Conservation (phyloP, 2,329 filamentous ascomycete genomes). For the Botryotinia convoluta region DNA sequence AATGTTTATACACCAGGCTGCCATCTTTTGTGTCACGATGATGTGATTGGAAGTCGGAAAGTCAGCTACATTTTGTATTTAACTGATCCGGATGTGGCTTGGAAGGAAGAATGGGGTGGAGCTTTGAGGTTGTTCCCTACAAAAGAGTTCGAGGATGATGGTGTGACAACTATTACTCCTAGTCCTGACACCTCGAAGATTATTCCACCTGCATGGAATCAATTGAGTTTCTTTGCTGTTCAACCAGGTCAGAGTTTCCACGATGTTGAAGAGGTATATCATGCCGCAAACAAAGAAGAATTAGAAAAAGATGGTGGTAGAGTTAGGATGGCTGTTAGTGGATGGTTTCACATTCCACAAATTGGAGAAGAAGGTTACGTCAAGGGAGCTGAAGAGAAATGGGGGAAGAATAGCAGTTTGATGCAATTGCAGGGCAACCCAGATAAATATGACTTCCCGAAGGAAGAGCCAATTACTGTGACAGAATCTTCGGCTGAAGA, state of each 20-base stretch:
- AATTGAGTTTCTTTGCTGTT: conserved; percentile 96
- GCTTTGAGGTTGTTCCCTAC: conserved; percentile 84
- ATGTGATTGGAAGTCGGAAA: conserved; percentile 94
- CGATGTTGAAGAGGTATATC: conserved; percentile 97
- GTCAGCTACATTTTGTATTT: conserved; percentile 98
- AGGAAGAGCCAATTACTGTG: conserved; percentile 54
- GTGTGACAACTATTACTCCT: conserved; percentile 75
- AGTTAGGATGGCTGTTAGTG: conserved; percentile 95
- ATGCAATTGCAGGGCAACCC: conserved; percentile 91
- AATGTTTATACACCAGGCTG: conserved; percentile 97
- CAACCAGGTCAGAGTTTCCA: conserved; percentile 99
- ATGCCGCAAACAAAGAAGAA: conserved; percentile 57
- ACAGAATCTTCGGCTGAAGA: conserved; percentile 31
- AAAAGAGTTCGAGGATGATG: conserved; percentile 61
- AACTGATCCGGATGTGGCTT: conserved; percentile 85
- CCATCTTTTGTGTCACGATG: conserved; percentile 93
- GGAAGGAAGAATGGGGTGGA: conserved; percentile 90
- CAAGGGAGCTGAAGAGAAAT: conserved; percentile 80
- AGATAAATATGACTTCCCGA: conserved; percentile 82
- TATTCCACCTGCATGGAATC: conserved; percentile 95
- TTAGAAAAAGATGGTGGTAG: conserved; percentile 68
- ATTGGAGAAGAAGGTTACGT: conserved; percentile 89
- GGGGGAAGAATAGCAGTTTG: conserved; percentile 85
- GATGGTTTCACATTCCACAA: conserved; percentile 98
- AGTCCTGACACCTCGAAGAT: conserved; percentile 73